These are phyloP conservation scores for Syzygium aqueum DNA, from an alignment of 345 rosid species.

Conservation along the genomic window DNA sequence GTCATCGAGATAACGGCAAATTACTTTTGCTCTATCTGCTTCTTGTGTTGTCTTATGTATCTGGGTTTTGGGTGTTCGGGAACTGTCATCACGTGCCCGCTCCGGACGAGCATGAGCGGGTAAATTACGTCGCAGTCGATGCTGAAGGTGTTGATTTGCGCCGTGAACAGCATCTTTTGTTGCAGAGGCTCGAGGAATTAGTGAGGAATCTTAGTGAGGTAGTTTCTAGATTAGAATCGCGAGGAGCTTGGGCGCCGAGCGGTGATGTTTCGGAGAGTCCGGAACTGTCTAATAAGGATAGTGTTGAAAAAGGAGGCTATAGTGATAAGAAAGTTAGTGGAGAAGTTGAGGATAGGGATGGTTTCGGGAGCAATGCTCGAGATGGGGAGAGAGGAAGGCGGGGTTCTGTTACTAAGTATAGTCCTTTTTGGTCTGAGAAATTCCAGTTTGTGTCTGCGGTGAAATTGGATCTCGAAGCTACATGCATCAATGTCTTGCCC, in stretches of 20 bases:
- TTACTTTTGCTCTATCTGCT: constrained; percentile 30
- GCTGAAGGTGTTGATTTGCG: constrained; percentile 8
- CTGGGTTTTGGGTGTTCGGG: constrained; percentile 1
- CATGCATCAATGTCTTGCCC: constrained; percentile 66
- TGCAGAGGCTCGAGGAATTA: constrained; percentile 61
- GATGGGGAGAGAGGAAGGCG: constrained; percentile 34
- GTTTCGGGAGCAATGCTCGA: not conserved
- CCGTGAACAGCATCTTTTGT: constrained; percentile 24
- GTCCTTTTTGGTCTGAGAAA: constrained; percentile 85
- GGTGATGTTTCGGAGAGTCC: not conserved
- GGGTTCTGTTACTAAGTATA: constrained; percentile 53
- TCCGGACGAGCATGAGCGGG: constrained; percentile 14
- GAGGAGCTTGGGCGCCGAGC: constrained; percentile 5
- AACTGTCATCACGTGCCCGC: constrained; percentile 21
- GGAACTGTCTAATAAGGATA: not conserved
- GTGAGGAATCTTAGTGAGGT: constrained; percentile 61
- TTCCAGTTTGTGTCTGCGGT: constrained; percentile 83
- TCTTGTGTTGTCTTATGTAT: constrained; percentile 22
- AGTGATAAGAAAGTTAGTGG: not conserved
- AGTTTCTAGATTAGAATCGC: constrained; percentile 56
- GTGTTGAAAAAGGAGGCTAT: not conserved
- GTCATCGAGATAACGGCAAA: constrained; percentile 46
- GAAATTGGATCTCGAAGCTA: constrained; percentile 57
- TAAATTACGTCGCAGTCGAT: constrained; percentile 4
- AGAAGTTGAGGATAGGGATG: constrained; percentile 8